Conservation (phyloP, 1,284 basidiomycete genomes). For the Ceratobasidium sp. region DNA sequence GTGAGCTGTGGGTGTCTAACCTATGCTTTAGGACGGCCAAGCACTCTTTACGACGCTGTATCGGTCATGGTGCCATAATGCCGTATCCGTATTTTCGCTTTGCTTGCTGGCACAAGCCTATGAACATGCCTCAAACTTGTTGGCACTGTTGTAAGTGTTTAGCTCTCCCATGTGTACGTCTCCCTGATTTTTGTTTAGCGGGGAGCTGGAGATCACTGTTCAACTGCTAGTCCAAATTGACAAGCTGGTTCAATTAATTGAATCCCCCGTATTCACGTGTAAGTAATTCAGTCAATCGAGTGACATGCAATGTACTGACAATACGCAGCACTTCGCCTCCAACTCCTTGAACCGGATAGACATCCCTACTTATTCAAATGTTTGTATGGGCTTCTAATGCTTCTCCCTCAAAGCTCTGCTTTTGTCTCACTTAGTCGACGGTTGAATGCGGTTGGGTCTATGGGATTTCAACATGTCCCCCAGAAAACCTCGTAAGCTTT, state of each 20-base stretch:
- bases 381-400: slow-evolving; percentile 96
- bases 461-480: slow-evolving; percentile 85
- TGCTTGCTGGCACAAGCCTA: slow-evolving; percentile 98
- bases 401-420: slow-evolving; percentile 95
- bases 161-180: slow-evolving; percentile 4
- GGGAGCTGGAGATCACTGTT: slow-evolving; percentile 96
- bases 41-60: slow-evolving; percentile 91
- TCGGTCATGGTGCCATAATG: slow-evolving; percentile 98
- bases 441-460: slow-evolving; percentile 91
- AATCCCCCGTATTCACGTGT: slow-evolving; percentile 99
- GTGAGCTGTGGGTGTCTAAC: not conserved
- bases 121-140: slow-evolving; percentile 95
- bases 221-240: slow-evolving; percentile 95
- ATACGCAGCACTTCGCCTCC: slow-evolving; percentile 84
- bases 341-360: slow-evolving; percentile 95
- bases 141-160: slow-evolving; percentile 88
- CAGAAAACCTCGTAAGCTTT: slow-evolving; percentile 56
- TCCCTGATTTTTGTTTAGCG: slow-evolving; percentile 57
- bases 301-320: not conserved
- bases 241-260: slow-evolving; percentile 97
- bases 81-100: slow-evolving; percentile 94
- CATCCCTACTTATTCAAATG: slow-evolving; percentile 98
- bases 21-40: slow-evolving; percentile 79
- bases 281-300: slow-evolving; percentile 45
- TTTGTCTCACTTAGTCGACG: slow-evolving; percentile 95